Evolutionary conservation across 352 stramenopile genomes (phyloP), one percentile per base, ranked within the genome.

Genomic region (Paralagenidium karlingii): DNA sequence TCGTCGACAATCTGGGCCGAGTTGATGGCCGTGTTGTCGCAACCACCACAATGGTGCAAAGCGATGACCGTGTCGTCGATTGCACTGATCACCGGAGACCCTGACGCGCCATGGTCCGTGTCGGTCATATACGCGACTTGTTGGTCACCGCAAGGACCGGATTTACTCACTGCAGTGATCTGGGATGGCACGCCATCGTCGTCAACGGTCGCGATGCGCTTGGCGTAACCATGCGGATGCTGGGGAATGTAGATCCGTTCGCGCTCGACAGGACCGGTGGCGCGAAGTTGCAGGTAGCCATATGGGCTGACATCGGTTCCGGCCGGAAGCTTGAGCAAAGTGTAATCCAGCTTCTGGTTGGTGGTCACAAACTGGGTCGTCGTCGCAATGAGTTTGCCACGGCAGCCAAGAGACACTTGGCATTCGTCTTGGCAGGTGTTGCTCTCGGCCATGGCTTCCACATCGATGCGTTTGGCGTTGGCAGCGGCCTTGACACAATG

Each of bases 191-290:
- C 51, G 45, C 69, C 58, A 25, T 82, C 63, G 27, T 66, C 59
- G 43, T 69, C 56, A 38, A 49, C 58, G 49, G 60, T 76, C 20
- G 67, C 64, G 31, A 83, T 79, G 25, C 65, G 63, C 47, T 78
- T 82, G 5, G 67, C 56, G 9, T 74, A 64, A 26, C 69, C 68
- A 20, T 64, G 34, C 18, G 73, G 73, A 33, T 86, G 68, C 46
- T 82, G 68, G 18, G 69, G 68, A 36, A 86, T 74, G 60, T 79
- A 87, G 41, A 87, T 80, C 37, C 58, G 22, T 15, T 88, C 75
- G 7, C 60, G 44, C 11, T 68, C 30, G 24, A 55, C 39, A 7
- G 73, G 47, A 18, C 53, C 61, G 5, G 67, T 60, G 11, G 60
- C 61, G 18, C 73, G 63, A 18, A 83, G 57, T 42, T 76, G 63